Base-by-base conservation (phyloP, 2,329 filamentous ascomycete genomes). In the Alternaria hordeiaustralica region DNA sequence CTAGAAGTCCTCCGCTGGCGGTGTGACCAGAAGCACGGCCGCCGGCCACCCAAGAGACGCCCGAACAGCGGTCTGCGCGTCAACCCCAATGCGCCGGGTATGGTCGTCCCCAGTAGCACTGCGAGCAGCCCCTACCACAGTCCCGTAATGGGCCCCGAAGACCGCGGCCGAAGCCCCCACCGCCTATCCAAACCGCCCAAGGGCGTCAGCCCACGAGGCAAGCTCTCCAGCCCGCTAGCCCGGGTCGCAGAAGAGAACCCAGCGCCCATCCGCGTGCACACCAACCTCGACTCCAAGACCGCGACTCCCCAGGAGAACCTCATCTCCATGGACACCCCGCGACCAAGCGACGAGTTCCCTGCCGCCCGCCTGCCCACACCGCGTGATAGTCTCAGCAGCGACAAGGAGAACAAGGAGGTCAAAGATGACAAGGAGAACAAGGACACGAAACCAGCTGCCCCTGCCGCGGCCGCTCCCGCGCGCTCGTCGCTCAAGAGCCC, bases 1-100 rank as follows among this genome's bases (percentile, higher is more conserved):
- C 90, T 99, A 76, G 95, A 97, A 77, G 97, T 99, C 75, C 84
- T 99, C 72, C 88, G 96, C 71, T 98, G 96, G 94, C 90, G 96
- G 77, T 90, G 92, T 82, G 96, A 99, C 78, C 95, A 98, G 80
- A 98, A 97, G 83, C 92, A 96, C 79, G 95, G 95, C 51, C 84
- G 88, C 59, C 85, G 84, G 70, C 79, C 78, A 33, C 84, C 84
- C 46, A 86, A 83, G 68, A 84, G 82, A 73, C 84, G 84, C 69
- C 81, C 69, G 20, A 73, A 70, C 67, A 78, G 82, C 67, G 80
- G 84, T 61, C 78, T 87, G 72, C 84, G 85, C 33, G 82, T 87
- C 66, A 88, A 87, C 69, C 84, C 85, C 15, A 83, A 82, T 49
- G 77, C 83, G n/a, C 79, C 80, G 6, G 80, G 80, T 25, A 79